Conservation (phyloP, 352 stramenopile species). For the Globisporangium carolinianum region DNA sequence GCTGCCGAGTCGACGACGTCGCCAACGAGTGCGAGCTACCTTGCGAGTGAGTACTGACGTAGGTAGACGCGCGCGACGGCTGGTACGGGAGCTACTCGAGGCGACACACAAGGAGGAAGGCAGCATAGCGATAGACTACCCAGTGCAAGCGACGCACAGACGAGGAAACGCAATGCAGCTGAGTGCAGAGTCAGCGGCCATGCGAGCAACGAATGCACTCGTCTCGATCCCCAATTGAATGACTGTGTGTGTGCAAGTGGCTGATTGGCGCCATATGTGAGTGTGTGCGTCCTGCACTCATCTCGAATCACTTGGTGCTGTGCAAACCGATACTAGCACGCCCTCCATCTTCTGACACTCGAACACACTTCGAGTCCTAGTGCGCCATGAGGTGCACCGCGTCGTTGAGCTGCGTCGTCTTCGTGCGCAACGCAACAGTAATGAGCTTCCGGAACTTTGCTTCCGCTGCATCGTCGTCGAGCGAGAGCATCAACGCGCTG, state of each 20-base stretch:
- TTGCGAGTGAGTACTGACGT: conserved; percentile 8
- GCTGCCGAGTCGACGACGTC: conserved; percentile 13
- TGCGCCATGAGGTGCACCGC: conserved; percentile 83
- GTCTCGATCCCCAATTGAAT: too few species aligned
- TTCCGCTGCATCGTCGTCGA: conserved; percentile 53
- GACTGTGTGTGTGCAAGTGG: too few species aligned
- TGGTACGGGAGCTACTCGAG: background rate
- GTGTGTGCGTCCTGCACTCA: too few species aligned
- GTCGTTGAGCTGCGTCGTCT: conserved; percentile 79
- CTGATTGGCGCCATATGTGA: too few species aligned
- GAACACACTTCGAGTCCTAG: conserved; percentile 8
- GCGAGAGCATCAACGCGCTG: conserved; percentile 72
- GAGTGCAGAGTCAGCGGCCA: too few species aligned
- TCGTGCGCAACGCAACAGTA: conserved; percentile 62
- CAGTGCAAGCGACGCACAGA: too few species aligned
- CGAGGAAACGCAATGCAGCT: too few species aligned
- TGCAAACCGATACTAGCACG: background rate
- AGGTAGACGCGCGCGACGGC: background rate
- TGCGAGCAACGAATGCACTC: too few species aligned
- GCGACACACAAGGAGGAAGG: too few species aligned
- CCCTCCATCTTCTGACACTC: too few species aligned
- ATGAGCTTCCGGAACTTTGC: conserved; percentile 74
- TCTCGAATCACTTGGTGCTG: background rate
- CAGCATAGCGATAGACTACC: background rate
- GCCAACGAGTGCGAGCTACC: conserved; percentile 4